A percentile compares a stretch with the other conserved stretches of the same genome.
Evolutionary conservation across 768 basidiomycete species (phyloP).

Genomic region (Leccinum uliginosum): DNA sequence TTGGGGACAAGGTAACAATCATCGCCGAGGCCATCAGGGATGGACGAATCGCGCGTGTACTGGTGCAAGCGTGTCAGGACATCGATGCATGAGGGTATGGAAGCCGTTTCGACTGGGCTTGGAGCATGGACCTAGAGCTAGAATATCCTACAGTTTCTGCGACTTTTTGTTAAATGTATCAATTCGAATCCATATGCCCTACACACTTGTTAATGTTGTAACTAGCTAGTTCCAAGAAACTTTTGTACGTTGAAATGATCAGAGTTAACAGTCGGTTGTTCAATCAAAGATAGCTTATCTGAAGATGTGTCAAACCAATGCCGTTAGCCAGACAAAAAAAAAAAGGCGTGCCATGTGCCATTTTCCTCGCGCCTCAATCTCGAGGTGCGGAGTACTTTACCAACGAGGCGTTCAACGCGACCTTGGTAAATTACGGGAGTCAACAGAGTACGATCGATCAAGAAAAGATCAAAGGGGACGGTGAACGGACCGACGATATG

Average conservation of each 20-base stretch:
- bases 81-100: conserved; percentile 11
- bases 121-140: background rate
- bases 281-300: conserved; percentile 5
- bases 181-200: background rate
- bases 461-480: background rate
- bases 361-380: conserved; percentile 17
- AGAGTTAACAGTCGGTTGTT: background rate
- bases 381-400: conserved; percentile 15
- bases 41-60: conserved; percentile 57
- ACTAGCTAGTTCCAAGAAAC: background rate
- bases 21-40: conserved; percentile 81
- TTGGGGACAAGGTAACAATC: conserved; percentile 66
- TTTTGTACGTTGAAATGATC: background rate
- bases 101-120: background rate
- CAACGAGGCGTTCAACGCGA: conserved; percentile 16
- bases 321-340: background rate
- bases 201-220: background rate
- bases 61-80: conserved; percentile 47
- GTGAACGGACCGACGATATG: conserved; percentile 8
- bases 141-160: background rate
- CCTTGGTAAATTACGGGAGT: background rate
- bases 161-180: background rate
- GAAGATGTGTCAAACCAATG: background rate
- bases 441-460: background rate
- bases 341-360: conserved; percentile 10